Conservation (phyloP, 2,329 filamentous ascomycete genomes). For the Mycogone perniciosa region DNA sequence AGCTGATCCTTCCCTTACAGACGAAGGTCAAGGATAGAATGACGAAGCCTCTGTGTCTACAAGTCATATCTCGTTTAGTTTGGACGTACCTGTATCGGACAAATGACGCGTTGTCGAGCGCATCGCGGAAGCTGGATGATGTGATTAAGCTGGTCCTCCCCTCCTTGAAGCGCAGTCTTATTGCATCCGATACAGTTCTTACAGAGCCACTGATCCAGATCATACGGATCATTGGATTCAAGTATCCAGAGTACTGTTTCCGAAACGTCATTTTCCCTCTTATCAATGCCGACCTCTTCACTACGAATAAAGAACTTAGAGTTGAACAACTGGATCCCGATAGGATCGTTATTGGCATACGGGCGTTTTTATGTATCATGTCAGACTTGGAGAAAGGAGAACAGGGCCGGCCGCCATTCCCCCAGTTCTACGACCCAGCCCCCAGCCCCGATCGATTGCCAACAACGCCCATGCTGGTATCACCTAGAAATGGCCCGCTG, state of each 20-base stretch:
- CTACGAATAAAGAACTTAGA: conserved; percentile 66
- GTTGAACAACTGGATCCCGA: conserved; percentile 94
- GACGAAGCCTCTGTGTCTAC: conserved; percentile 71
- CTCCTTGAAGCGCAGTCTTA: conserved; percentile 68
- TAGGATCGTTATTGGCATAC: conserved; percentile 93
- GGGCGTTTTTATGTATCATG: conserved; percentile 89
- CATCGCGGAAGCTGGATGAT: conserved; percentile 79
- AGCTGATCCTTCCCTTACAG: conserved; percentile 70
- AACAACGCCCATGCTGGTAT: conserved; percentile 44
- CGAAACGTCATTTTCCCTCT: conserved; percentile 88
- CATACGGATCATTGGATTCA: conserved; percentile 89
- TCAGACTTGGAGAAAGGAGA: conserved; percentile 83
- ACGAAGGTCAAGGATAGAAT: conserved; percentile 77
- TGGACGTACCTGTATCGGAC: conserved; percentile 93
- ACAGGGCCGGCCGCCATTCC: conserved; percentile 73
- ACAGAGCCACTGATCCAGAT: conserved; percentile 89
- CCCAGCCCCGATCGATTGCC: conserved; percentile 38
- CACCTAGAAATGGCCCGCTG: conserved; percentile 24
- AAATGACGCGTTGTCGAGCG: conserved; percentile 61
- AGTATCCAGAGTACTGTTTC: conserved; percentile 90
- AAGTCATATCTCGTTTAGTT: conserved; percentile 81
- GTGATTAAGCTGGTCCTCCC: conserved; percentile 80
- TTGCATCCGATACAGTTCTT: conserved; percentile 77
- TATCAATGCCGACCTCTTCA: conserved; percentile 86
- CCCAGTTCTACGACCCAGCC: conserved; percentile 52